These are phyloP conservation scores for Kandelia obovata DNA, from an alignment of 345 rosid genomes.

Conservation along the genomic window DNA sequence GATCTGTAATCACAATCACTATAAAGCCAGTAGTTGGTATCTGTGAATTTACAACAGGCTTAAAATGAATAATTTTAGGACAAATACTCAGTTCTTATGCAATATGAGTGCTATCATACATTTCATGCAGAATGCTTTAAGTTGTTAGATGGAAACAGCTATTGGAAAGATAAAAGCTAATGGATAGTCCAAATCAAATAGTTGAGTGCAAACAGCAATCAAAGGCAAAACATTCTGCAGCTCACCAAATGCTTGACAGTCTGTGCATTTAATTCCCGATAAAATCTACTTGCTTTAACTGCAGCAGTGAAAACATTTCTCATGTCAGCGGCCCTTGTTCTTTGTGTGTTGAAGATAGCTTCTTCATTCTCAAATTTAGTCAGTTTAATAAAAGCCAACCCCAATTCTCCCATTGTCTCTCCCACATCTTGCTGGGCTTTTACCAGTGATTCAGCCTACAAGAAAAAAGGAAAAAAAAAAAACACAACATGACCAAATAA, in stretches of 20 bases:
- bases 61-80: not conserved
- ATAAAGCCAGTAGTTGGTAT: not conserved
- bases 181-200: conserved; percentile 2
- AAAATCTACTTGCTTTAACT: conserved; percentile 94
- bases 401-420: conserved; percentile 90
- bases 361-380: conserved; percentile 93
- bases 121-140: not conserved
- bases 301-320: conserved; percentile 90
- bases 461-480: conserved; percentile 10
- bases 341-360: conserved; percentile 68
- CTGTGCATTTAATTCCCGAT: conserved; percentile 79
- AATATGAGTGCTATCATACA: not conserved
- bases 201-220: not conserved
- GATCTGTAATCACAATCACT: not conserved
- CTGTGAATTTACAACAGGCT: not conserved
- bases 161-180: not conserved
- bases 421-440: conserved; percentile 98
- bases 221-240: conserved; percentile 7
- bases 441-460: conserved; percentile 85
- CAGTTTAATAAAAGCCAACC: conserved; percentile 81
- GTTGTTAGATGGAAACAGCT: too few species aligned
- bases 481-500: conserved; percentile 3
- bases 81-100: conserved; percentile 8
- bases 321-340: conserved; percentile 76
- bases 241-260: conserved; percentile 93